phyloP scores from a whole-genome alignment of 805 yeast species.

The Candida suzukii region DNA sequence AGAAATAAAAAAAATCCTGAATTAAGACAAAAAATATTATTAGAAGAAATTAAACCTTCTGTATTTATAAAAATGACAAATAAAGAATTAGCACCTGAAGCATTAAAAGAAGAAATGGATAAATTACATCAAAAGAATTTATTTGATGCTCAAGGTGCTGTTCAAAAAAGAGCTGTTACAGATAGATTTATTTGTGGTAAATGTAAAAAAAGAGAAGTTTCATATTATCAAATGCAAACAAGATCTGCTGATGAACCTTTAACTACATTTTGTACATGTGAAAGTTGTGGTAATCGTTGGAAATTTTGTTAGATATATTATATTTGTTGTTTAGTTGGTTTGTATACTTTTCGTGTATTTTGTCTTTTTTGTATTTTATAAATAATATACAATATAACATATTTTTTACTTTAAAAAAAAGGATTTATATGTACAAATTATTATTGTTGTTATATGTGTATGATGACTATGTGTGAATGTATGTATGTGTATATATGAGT shows the following conservation, averaged over 20 bases:
- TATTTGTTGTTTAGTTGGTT: no score
- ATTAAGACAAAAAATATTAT: constrained; percentile 59
- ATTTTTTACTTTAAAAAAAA: no score
- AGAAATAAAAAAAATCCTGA: constrained; percentile 88
- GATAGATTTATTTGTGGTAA: constrained; percentile 97
- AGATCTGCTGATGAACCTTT: constrained; percentile 98
- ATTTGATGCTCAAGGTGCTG: constrained; percentile 97
- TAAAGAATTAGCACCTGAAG: constrained; percentile 94
- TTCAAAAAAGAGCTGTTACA: constrained; percentile 90
- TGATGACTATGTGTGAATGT: no score
- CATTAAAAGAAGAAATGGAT: constrained; percentile 77
- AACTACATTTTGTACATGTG: constrained; percentile 97
- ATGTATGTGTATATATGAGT: no score
- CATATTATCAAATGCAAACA: constrained; percentile 96
- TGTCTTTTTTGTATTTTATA: no score
- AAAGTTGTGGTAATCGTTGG: constrained; percentile 97
- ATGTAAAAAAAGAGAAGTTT: constrained; percentile 94
- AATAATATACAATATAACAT: no score
- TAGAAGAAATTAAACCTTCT: constrained; percentile 59
- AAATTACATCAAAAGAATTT: constrained; percentile 81
- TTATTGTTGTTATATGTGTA: no score
- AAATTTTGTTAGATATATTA: constrained; percentile 84
- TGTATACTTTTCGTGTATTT: no score
- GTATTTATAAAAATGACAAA: constrained; percentile 76
- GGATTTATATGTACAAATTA: no score